These are phyloP conservation scores for sunflower (Helianthus annuus) DNA, from an alignment of 129 eudicot genomes.

Conservation along the genomic window HanXRQr2.0-SUNRISE NC_035447.2:163049693-163050192, in stretches of 20 bases:
- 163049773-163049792: conserved; percentile 27
- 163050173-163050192: no score
- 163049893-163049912: conserved; percentile 21
- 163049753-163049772: conserved; percentile 15
- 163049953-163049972: conserved; percentile 26
- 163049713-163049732: conserved; percentile 11
- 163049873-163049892: conserved; percentile 6
- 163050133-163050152: no score
- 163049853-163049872: conserved; percentile 1
- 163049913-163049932: conserved; percentile 13
- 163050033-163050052: conserved; percentile 18
- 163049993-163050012: conserved; percentile 28
- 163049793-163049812: conserved; percentile 22
- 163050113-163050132: no score
- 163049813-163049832: background rate
- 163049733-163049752: conserved; percentile 16
- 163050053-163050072: conserved; percentile 30
- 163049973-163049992: conserved; percentile 20
- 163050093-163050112: no score
- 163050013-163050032: conserved; percentile 22
- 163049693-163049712: conserved; percentile 20
- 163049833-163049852: conserved; percentile 5
- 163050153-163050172: no score
- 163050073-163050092: conserved; percentile 14
- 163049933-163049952: background rate